Base-by-base conservation (phyloP, 2,329 filamentous ascomycete genomes). In the Penicillium griseofulvum region DNA sequence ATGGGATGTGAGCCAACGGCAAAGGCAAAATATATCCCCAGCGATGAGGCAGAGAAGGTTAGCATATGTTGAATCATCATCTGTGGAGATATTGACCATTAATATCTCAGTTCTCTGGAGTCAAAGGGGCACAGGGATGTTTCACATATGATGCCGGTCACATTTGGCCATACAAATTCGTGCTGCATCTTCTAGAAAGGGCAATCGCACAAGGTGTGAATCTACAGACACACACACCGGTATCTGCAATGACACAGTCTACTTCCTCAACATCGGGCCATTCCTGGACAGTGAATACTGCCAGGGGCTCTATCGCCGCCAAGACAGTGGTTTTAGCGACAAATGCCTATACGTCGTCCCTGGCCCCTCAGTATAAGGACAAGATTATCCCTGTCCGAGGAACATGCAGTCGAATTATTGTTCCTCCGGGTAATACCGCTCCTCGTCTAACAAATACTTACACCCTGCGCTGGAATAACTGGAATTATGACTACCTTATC, bases 331-430 rank as follows among this genome's bases (percentile, higher is more conserved):
- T 96, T 17, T 81, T 96, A 16, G 88, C 90, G 5, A 93, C 88
- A 0, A 96, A 96, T 68, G 92, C 80, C 4, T 95, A 96, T 71
- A 92, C 90, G 0, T 90, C 89, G 1, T 81, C 86, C 57, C 79
- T 96, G 4, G 75, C 93, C 1, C 89, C 89, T 0, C 68, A 76
- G 33, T 87, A 93, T 63, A 78, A 82, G 9, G 83, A 86, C 60
- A 79, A 91, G 9, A 88, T 96, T 59, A 83, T 92, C 2, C 92
- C 92, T 0, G 86, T 89, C 2, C 80, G 89, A 24, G 91, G 89
- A 1, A 65, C 71, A 29, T 74, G 73, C 56, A 65, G 69, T 48
- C 70, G 70, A 6, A 70, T 75, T 16, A 54, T 65, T 7, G 60
- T 65, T 4, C 66, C 69, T 1, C 52, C 60, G 3, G 57, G 42